Conservation (phyloP, 2,329 filamentous ascomycete species). For the Fusarium miscanthi region DNA sequence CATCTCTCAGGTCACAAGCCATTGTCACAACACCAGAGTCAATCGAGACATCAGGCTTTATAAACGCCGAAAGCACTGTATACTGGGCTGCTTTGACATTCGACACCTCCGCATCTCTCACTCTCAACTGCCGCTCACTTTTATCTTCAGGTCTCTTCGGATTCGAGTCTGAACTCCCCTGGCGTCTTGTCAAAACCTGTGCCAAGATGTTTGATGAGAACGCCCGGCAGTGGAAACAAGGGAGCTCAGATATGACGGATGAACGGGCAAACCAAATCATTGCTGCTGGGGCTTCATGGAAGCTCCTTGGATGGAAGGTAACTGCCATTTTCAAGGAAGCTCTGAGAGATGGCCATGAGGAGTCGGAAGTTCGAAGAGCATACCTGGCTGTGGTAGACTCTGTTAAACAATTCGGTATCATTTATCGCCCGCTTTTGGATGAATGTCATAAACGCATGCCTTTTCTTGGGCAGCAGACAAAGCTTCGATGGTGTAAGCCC, state of each 20-base stretch:
- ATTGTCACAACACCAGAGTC: conserved; percentile 43
- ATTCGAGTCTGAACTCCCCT: conserved; percentile 46
- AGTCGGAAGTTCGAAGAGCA: conserved; percentile 44
- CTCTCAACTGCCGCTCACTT: conserved; percentile 53
- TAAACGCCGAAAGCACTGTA: conserved; percentile 52
- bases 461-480: conserved; percentile 47
- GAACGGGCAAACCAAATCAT: conserved; percentile 49
- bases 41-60: conserved; percentile 48
- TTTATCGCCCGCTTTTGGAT: conserved; percentile 45
- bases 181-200: conserved; percentile 45
- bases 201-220: conserved; percentile 47
- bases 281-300: conserved; percentile 46
- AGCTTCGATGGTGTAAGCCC: conserved; percentile 48
- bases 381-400: conserved; percentile 43
- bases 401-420: conserved; percentile 44
- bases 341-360: conserved; percentile 47
- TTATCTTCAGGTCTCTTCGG: conserved; percentile 54
- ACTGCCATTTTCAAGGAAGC: conserved; percentile 50
- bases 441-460: conserved; percentile 48
- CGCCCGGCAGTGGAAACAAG: conserved; percentile 41
- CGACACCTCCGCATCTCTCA: conserved; percentile 55
- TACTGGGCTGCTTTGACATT: conserved; percentile 57
- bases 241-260: conserved; percentile 45
- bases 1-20: conserved; percentile 32
- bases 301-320: conserved; percentile 48